Base-by-base conservation (phyloP, 768 basidiomycete genomes). In the Suillus spraguei region DNA sequence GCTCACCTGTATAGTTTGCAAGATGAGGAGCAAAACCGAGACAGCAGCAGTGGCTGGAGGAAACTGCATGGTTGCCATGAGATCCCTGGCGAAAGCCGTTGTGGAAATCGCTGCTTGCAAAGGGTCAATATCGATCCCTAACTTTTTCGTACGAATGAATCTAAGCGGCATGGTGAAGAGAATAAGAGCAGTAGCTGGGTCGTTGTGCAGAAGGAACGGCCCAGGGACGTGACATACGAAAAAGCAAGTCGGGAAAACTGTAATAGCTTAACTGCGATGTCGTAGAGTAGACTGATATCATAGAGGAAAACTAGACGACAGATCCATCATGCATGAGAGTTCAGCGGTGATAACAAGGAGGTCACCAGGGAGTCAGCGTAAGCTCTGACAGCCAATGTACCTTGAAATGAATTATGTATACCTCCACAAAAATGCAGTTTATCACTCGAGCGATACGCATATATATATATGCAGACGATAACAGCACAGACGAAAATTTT, bases 1-100 rank as follows among this genome's bases (percentile, higher is more conserved):
- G 53, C 73, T 67, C 52, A 81, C 83, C 74, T 84, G 80, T 24
- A 82, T 70, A 0, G 80, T 82, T 65, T 83, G 72, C 59, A 83
- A 72, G 17, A 84, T 80, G 13, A 79, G 71, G 24, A 83, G 70
- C 17, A 84, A 66, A 5, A 82, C 64, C 0, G 76, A 75, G 5
- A 80, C 72, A 0, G 80, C 77, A 0, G 79, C 81, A 4, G 72
- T 70, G 0, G 78, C 81, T 1, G 83, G 82, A 17, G 82, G 79
- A 63, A 83, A 83, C 56, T 76, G 73, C 20, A 74, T 64, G 17
- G 75, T 69, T 22, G 74, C 69, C 9, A 79, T 67, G 6, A 80
- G 66, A 54, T 78, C 73, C 53, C 66, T 72, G 53, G 72, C 65
- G 5, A 76, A 61, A 5, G 73, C 62, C 11, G 76, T 73, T 0